Evolutionary conservation across 2,329 filamentous ascomycete species (phyloP).

Genomic region (Phyllosticta citriasiana): DNA sequence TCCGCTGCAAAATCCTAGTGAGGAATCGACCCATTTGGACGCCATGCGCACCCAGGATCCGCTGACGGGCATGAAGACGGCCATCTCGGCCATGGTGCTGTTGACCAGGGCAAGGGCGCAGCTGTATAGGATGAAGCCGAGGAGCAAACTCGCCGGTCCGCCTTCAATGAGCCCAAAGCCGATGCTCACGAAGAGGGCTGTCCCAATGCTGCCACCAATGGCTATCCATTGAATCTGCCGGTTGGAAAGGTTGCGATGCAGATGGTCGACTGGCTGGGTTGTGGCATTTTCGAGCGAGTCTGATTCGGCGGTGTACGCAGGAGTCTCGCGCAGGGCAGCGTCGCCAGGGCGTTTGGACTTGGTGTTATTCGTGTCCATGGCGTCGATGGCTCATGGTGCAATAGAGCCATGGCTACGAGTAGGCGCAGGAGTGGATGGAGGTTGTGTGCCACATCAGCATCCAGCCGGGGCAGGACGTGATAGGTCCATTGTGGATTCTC

Average conservation of each 20-base stretch:
- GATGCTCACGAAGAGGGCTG: slow-evolving; percentile 51
- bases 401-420: neutral
- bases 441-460: neutral
- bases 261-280: slow-evolving; percentile 25
- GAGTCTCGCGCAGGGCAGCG: neutral
- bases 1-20: slow-evolving; percentile 47
- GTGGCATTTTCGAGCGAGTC: neutral
- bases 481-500: neutral
- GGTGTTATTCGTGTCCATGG: neutral
- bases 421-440: neutral
- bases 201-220: slow-evolving; percentile 32
- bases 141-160: slow-evolving; percentile 44
- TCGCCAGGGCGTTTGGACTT: neutral
- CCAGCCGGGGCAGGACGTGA: neutral
- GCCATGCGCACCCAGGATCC: slow-evolving; percentile 56
- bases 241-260: slow-evolving; percentile 30
- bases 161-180: slow-evolving; percentile 44
- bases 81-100: slow-evolving; percentile 53
- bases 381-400: neutral
- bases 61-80: slow-evolving; percentile 50
- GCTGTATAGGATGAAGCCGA: slow-evolving; percentile 49
- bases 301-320: neutral
- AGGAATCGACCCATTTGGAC: slow-evolving; percentile 57
- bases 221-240: slow-evolving; percentile 33
- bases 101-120: slow-evolving; percentile 40